These are phyloP conservation scores for Mycena leptocephala DNA, from an alignment of 768 basidiomycete genomes.

Conservation along the genomic window DNA sequence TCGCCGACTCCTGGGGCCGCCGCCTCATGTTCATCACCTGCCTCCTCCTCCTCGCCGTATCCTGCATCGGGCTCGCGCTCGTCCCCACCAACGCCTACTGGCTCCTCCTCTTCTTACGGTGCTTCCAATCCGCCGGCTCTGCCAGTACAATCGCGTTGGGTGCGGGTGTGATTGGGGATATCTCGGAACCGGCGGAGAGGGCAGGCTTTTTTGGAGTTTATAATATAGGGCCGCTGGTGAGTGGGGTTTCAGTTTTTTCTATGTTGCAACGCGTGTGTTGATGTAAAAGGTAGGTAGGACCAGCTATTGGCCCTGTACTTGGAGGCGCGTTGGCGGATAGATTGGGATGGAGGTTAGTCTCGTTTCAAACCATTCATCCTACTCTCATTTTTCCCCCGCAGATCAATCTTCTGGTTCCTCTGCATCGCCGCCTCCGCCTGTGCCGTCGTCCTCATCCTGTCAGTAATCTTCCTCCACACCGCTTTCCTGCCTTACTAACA, in stretches of 20 bases:
- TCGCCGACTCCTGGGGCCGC: conserved; percentile 79
- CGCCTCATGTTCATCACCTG: conserved; percentile 77
- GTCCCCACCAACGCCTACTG: conserved; percentile 76
- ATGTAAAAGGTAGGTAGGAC: conserved; percentile 63
- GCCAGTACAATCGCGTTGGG: conserved; percentile 86
- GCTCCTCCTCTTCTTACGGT: conserved; percentile 86
- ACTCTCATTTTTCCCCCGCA: conserved; percentile 41
- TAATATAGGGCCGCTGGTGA: conserved; percentile 73
- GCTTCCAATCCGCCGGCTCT: conserved; percentile 84
- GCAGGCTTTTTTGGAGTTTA: conserved; percentile 84
- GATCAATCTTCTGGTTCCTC: conserved; percentile 78
- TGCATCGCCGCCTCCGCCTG: conserved; percentile 64
- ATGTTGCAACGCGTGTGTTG: conserved; percentile 13
- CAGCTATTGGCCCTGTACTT: conserved; percentile 73
- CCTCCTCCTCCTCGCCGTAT: conserved; percentile 72
- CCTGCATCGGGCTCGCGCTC: conserved; percentile 75
- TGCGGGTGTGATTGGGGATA: conserved; percentile 86
- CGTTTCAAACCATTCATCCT: conserved; percentile 8
- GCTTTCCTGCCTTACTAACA: conserved; percentile 47
- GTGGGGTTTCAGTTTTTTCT: conserved; percentile 8
- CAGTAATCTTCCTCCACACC: conserved; percentile 38
- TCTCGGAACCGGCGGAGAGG: conserved; percentile 80
- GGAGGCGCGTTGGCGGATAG: conserved; percentile 71
- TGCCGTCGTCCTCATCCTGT: conserved; percentile 66
- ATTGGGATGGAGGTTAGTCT: conserved; percentile 75